Evolutionary conservation across 169 alveolate species (phyloP).

Genomic region (Toxoplasma gondii): DNA sequence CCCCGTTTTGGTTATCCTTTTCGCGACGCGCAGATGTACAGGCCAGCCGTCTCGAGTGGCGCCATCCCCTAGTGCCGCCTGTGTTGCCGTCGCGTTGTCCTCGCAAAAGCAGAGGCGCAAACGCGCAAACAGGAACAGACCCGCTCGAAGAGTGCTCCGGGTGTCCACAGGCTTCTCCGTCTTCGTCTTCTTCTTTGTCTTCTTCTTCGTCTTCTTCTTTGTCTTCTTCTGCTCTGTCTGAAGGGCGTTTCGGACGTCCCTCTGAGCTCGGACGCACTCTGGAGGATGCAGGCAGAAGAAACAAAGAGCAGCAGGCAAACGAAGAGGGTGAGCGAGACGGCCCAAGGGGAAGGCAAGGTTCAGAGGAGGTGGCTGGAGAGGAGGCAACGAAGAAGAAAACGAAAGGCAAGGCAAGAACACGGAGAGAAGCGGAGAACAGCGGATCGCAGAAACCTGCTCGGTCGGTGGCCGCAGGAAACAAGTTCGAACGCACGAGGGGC

Average conservation of each 20-base stretch:
- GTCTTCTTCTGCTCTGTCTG: too few relatives aligned
- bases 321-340: not conserved
- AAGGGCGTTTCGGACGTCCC: not conserved
- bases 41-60: not conserved
- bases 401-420: not conserved
- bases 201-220: not conserved
- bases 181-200: too few relatives aligned
- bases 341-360: not conserved
- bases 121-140: not conserved
- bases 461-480: not conserved
- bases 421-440: not conserved
- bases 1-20: too few relatives aligned
- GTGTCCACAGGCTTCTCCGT: too few relatives aligned
- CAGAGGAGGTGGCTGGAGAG: not conserved
- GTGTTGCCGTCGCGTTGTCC: not conserved
- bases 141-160: too few relatives aligned
- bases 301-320: not conserved
- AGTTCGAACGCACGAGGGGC: not conserved
- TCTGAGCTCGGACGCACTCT: not conserved
- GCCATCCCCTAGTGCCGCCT: slow-evolving; percentile 35
- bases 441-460: not conserved
- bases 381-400: not conserved
- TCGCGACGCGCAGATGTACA: too few relatives aligned
- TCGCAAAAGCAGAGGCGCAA: not conserved
- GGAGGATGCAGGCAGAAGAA: too few relatives aligned